Percentiles rank a stretch among this genome's conserved stretches.
Conservation (phyloP, 129 eudicot species). For the Cynara cardunculus region DNA sequence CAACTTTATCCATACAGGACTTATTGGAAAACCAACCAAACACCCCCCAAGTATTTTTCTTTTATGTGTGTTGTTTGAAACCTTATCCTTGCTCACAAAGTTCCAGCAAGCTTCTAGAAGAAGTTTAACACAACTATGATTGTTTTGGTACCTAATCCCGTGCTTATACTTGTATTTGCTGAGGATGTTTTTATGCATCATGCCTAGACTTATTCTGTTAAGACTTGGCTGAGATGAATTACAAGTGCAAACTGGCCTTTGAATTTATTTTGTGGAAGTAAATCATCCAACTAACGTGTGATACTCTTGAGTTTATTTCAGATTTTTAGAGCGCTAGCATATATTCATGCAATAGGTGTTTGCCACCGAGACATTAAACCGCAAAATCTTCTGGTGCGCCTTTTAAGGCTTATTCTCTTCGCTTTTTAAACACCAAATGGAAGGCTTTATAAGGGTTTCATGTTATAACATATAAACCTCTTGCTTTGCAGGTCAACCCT, state of each 20-base stretch:
- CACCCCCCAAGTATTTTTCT: too few relatives aligned
- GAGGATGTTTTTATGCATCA: neutral
- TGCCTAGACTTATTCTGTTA: neutral
- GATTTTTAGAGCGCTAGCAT: conserved; percentile 70
- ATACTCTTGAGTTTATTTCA: conserved; percentile 22
- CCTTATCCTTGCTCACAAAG: neutral
- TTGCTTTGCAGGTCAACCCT: conserved; percentile 58
- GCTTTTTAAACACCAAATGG: neutral
- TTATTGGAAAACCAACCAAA: too few relatives aligned
- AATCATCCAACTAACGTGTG: conserved; percentile 10
- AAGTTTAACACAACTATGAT: too few relatives aligned
- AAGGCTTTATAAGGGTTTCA: neutral
- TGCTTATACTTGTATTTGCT: neutral
- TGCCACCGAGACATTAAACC: conserved; percentile 82
- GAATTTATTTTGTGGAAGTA: neutral
- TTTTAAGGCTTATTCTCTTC: conserved; percentile 7
- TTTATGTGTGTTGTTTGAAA: neutral
- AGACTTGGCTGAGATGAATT: neutral
- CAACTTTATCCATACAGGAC: too few relatives aligned
- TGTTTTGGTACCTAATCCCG: neutral
- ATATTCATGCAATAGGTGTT: conserved; percentile 72
- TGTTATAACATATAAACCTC: neutral
- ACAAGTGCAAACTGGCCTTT: neutral
- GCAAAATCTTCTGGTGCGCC: conserved; percentile 64
- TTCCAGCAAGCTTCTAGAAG: too few relatives aligned